Conservation (phyloP, 257 asterid species). For the Solanum infundibuliforme region DNA sequence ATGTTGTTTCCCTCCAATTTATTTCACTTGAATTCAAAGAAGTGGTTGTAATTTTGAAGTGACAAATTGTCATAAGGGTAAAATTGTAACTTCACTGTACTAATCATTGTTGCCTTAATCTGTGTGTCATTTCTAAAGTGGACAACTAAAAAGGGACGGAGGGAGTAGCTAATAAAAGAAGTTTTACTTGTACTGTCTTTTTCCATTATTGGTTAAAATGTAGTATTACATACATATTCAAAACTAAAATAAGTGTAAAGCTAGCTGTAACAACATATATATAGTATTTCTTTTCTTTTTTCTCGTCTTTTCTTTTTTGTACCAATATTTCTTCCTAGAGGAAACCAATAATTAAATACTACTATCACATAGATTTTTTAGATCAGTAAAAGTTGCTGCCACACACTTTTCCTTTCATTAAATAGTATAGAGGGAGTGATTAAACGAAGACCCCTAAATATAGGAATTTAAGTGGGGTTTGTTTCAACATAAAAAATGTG, state of each 20-base stretch:
- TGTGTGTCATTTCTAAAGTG: too few species aligned
- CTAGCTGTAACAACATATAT: conserved; percentile 12
- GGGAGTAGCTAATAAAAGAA: not conserved
- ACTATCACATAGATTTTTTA: not conserved
- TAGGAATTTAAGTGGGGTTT: not conserved
- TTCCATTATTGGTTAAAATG: conserved; percentile 9
- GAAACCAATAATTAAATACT: not conserved
- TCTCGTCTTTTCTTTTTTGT: not conserved
- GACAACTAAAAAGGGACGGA: too few species aligned
- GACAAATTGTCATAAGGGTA: too few species aligned
- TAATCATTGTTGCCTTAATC: too few species aligned
- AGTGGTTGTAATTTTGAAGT: too few species aligned
- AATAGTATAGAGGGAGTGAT: not conserved
- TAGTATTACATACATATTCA: not conserved
- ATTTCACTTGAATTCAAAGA: too few species aligned
- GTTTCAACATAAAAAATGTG: not conserved
- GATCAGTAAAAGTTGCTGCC: not conserved
- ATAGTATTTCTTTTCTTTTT: not conserved
- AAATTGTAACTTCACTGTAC: too few species aligned
- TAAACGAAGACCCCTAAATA: not conserved
- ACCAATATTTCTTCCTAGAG: not conserved
- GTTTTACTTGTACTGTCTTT: conserved; percentile 11
- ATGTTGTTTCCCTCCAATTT: too few species aligned
- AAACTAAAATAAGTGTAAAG: not conserved
- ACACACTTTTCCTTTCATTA: not conserved